Evolutionary conservation across 345 rosid genomes (phyloP), one percentile per base, ranked within the genome.

Genomic region (Theobroma cacao): DNA sequence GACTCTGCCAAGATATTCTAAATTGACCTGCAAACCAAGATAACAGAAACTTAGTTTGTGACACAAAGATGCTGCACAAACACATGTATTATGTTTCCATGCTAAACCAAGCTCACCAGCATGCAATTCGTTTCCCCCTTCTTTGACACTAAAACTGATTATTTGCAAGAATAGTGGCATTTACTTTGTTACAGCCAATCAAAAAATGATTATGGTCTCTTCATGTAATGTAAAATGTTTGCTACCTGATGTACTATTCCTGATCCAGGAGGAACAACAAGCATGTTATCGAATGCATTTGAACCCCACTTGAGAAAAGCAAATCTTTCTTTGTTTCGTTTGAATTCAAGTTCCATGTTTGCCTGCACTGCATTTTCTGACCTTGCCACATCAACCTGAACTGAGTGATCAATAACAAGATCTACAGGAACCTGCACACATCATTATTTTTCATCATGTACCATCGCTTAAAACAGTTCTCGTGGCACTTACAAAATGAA

Each of bases 221-320:
- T 67, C 58, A 55, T 22, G 70, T 3, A 50, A 26, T 22, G 7
- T 12, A 41, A 33, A 75, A 66, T 26, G 20, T 53, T 47, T 50
- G 56, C 76, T 82, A 92, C 98, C 96, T 94, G 98, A 86, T 94
- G 98, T 65, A 92, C 98, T 60, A 94, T 94, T 56, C 98, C 98
- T 48, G 97, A 94, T 65, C 98, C 98, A 70, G 98, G 97, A 74
- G 97, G 98, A 72, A 92, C 97, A 80, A 94, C 98, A 82, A 94
- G 97, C 98, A 94, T 93, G 83, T 93, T 94, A 76, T 89, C 80
- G 60, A 94, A 94, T 20, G 97, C 98, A 76, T 81, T 94, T 61
- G 98, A 94, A 73, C 98, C 98, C 98, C 97, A 94, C 80, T 93
- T 93, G 81, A 94, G 97, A 82, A 94, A 94, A 66, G 89, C 92